Base-by-base conservation (phyloP, 2,329 filamentous ascomycete genomes). In the Trichoderma brevicompactum region DNA sequence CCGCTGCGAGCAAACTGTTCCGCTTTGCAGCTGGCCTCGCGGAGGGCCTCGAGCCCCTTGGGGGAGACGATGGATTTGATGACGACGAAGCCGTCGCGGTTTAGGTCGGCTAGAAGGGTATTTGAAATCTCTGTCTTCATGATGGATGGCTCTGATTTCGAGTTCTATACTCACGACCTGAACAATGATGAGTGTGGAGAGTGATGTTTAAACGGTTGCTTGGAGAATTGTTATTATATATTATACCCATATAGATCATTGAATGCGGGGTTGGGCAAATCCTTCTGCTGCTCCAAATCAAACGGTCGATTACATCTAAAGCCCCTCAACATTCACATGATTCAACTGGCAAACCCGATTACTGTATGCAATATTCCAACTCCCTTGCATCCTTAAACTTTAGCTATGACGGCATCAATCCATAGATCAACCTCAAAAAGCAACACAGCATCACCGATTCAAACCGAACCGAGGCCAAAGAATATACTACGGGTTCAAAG, bases 1-100 rank as follows among this genome's bases (percentile, higher is more conserved):
- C 92, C 92, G n/a, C 80, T 71, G 68, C 91, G 87, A 48, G 91
- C 89, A 48, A 86, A 79, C 2, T 79, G 74, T 19, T 87, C 87
- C n/a, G 85, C 84, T 65, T 82, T 76, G 40, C 79, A 74, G 58
- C 87, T 85, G 48, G 88, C 88, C 62, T 75, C 73, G 71, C 88
- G 89, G 68, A 94, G 87, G 19, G 78, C 72, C 28, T 79, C 68
- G 50, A 95, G 80, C 67, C 87, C 81, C 17, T 78, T 65, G 2
- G 82, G 76, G 65, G 81, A 78, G 71, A 96, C 81, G 68, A 92
- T 80, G 41, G 83, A 84, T 46, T 86, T 88, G 72, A 95, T 83
- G 64, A 90, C 79, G 55, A 94, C 89, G 81, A 89, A 96, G 76
- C 92, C 92, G 76, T 95, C 85, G 61, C 80, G 80, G 68, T 88